phyloP scores from a whole-genome alignment of 2,329 filamentous ascomycete species.

The Colletotrichum scovillei region DNA sequence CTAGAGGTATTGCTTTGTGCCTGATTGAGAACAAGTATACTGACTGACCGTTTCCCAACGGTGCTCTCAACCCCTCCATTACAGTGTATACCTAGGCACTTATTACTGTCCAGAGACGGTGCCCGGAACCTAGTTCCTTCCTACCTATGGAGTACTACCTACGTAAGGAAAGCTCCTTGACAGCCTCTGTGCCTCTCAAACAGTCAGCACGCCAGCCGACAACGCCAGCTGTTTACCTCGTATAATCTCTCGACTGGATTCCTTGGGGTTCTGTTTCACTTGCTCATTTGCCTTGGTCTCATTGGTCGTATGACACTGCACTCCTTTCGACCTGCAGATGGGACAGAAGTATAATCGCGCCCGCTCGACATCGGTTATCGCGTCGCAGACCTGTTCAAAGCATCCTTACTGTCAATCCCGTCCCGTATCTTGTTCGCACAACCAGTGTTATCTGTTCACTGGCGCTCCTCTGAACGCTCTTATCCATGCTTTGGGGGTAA shows the following conservation, averaged over 20 bases:
- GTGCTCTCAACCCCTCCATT: neutral
- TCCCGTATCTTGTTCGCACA: neutral
- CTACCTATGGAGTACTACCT: too few relatives aligned
- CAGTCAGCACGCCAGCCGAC: neutral
- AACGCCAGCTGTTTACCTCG: constrained; percentile 15
- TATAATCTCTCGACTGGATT: constrained; percentile 27
- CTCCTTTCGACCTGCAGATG: constrained; percentile 37
- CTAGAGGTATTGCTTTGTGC: neutral
- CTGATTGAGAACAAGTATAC: too few relatives aligned
- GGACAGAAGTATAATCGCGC: constrained; percentile 13
- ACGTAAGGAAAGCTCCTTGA: neutral
- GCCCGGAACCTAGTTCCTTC: neutral
- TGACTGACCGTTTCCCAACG: neutral
- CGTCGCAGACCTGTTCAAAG: constrained; percentile 12
- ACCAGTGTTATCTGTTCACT: neutral
- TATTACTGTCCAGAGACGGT: neutral
- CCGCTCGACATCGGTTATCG: constrained; percentile 6
- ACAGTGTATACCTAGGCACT: neutral
- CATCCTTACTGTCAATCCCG: constrained; percentile 28
- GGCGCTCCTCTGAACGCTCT: neutral
- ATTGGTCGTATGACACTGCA: constrained; percentile 33
- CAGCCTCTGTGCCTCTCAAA: too few relatives aligned
- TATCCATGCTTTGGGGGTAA: neutral
- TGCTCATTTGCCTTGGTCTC: constrained; percentile 9
- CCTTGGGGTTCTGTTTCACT: constrained; percentile 38